Conservation (phyloP, 352 stramenopile genomes). For the Phytophthora pini region DNA sequence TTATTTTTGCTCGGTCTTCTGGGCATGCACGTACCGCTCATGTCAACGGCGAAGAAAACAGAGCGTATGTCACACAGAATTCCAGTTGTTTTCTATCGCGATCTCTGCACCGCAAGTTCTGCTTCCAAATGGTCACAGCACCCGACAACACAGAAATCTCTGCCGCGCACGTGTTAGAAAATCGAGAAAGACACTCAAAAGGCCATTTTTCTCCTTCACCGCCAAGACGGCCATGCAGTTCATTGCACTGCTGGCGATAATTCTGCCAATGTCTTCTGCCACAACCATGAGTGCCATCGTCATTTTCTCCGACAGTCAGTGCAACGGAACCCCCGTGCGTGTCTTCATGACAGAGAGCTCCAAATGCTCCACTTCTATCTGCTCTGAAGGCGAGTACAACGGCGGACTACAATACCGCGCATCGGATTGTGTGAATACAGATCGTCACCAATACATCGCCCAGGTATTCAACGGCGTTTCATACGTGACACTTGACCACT, state of each 20-base stretch:
- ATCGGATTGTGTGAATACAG: constrained; percentile 4
- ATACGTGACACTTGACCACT: constrained; percentile 23
- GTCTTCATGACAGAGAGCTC: constrained; percentile 20
- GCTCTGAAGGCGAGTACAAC: constrained; percentile 22
- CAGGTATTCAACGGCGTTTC: constrained; percentile 29
- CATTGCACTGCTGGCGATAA: constrained; percentile 10
- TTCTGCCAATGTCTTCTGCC: background rate
- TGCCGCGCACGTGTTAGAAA: too few species aligned
- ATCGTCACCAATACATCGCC: constrained; percentile 23
- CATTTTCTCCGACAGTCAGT: constrained; percentile 26
- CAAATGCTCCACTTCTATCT: constrained; percentile 8
- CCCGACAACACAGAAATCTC: too few species aligned
- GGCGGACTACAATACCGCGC: constrained; percentile 17
- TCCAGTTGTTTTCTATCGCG: too few species aligned
- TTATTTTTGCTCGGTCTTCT: too few species aligned
- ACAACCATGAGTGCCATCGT: constrained; percentile 15
- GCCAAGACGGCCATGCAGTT: too few species aligned
- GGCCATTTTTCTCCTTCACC: too few species aligned
- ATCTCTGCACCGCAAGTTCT: too few species aligned
- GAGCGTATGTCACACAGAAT: too few species aligned
- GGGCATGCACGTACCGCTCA: too few species aligned
- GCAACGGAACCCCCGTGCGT: constrained; percentile 20
- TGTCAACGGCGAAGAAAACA: too few species aligned
- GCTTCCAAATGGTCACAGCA: too few species aligned
- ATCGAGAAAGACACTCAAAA: too few species aligned